Conservation (phyloP, 2,329 filamentous ascomycete genomes). For the Xylaria sp. region DNA sequence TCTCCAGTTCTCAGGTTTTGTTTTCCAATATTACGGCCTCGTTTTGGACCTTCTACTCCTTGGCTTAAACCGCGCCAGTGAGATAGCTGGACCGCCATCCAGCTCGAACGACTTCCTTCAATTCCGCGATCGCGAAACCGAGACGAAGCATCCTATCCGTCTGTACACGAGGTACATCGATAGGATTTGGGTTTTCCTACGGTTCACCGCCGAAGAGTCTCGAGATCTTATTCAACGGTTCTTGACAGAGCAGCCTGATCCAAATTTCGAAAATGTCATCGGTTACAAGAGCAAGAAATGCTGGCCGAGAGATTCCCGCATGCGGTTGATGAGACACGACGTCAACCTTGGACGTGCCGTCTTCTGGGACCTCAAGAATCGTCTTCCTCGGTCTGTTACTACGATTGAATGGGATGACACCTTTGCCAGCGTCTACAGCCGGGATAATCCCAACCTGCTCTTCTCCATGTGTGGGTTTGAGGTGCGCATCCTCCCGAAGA, state of each 20-base stretch:
- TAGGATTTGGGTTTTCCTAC: conserved; percentile 96
- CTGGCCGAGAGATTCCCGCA: conserved; percentile 95
- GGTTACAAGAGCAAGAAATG: conserved; percentile 99
- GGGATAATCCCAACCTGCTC: conserved; percentile 93
- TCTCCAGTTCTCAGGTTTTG: conserved; percentile 95
- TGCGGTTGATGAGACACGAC: conserved; percentile 98
- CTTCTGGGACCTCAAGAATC: conserved; percentile 99
- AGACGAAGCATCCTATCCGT: conserved; percentile 91
- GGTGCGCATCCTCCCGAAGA: conserved; percentile 94
- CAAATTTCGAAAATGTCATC: conserved; percentile 99
- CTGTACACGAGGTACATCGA: conserved; percentile 98
- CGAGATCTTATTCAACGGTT: conserved; percentile 96
- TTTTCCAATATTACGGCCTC: conserved; percentile 98
- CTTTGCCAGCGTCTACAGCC: conserved; percentile 96
- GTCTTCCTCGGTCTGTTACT: conserved; percentile 88
- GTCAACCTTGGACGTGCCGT: conserved; percentile 96
- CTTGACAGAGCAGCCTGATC: conserved; percentile 95
- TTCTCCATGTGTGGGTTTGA: conserved; percentile 99
- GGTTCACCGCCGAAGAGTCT: conserved; percentile 92
- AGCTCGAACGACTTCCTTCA: conserved; percentile 97
- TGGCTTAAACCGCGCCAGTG: conserved; percentile 92
- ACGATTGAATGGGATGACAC: conserved; percentile 99
- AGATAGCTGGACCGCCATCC: conserved; percentile 92
- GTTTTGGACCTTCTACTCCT: conserved; percentile 92
- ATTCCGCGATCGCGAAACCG: conserved; percentile 90